Conservation (phyloP, 306 rosid species). For the Cicer judaicum region DNA sequence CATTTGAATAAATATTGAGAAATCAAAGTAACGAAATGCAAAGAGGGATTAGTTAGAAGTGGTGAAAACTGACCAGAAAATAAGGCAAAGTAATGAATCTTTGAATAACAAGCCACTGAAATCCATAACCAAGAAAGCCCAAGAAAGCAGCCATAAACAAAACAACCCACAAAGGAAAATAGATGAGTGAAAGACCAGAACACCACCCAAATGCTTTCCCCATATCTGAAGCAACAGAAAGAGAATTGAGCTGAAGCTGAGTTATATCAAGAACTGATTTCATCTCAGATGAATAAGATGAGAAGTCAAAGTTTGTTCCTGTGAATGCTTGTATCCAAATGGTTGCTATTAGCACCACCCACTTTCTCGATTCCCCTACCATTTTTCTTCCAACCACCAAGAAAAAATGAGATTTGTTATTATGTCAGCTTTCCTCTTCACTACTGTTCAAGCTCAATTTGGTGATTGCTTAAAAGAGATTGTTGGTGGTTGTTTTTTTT, state of each 20-base stretch:
- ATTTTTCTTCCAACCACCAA: slow-evolving; percentile 23
- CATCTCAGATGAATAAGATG: slow-evolving; percentile 67
- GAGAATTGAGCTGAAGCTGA: slow-evolving; percentile 71
- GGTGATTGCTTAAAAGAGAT: slow-evolving; percentile 16
- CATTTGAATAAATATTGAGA: not conserved
- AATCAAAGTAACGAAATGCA: not conserved
- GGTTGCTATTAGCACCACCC: slow-evolving; percentile 60
- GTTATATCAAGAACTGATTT: slow-evolving; percentile 65
- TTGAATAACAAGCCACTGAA: slow-evolving; percentile 70
- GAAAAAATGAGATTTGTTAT: not conserved
- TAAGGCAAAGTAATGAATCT: slow-evolving; percentile 61
- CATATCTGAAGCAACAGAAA: slow-evolving; percentile 76
- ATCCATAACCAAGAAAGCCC: slow-evolving; percentile 67
- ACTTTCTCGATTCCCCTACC: slow-evolving; percentile 56
- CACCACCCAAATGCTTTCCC: slow-evolving; percentile 82
- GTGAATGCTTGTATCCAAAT: slow-evolving; percentile 79
- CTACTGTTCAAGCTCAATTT: slow-evolving; percentile 4
- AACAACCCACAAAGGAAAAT: slow-evolving; percentile 65
- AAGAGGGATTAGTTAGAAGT: not conserved
- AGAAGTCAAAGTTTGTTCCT: slow-evolving; percentile 80
- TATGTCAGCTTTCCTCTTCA: not conserved
- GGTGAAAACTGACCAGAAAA: slow-evolving; percentile 52
- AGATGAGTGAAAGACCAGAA: slow-evolving; percentile 59
- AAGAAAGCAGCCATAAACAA: slow-evolving; percentile 57
- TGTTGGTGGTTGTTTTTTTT: not conserved